Conservation (phyloP, 2,329 filamentous ascomycete species). For the Trichoderma sp. region DNA sequence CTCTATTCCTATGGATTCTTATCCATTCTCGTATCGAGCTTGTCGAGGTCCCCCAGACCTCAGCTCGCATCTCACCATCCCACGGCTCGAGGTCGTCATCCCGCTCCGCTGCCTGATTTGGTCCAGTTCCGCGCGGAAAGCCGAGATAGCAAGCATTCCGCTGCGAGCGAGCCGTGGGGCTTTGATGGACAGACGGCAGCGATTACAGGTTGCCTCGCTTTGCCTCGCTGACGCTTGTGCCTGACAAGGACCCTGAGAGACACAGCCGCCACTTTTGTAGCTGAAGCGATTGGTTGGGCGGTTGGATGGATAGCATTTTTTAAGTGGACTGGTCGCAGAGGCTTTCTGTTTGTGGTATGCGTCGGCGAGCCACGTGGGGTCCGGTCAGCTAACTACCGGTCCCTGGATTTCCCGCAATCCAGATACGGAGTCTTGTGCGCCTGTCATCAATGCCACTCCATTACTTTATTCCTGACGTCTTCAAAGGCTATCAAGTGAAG, state of each 20-base stretch:
- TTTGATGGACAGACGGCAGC: neutral
- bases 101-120: neutral
- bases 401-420: constrained; percentile 3
- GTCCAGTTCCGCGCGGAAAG: neutral
- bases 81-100: neutral
- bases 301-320: neutral
- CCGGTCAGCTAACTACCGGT: neutral
- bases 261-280: neutral
- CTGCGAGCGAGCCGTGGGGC: neutral
- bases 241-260: neutral
- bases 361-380: constrained; percentile 19
- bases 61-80: neutral
- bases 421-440: neutral
- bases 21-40: neutral
- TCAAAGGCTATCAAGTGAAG: neutral
- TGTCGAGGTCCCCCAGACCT: neutral
- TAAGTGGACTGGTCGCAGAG: neutral
- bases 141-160: neutral
- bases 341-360: constrained; percentile 17
- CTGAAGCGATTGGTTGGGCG: neutral
- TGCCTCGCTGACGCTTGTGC: neutral
- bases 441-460: neutral
- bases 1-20: neutral
- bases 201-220: neutral
- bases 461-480: neutral